Evolutionary conservation across 257 asterid species (phyloP), one percentile per base, ranked within the genome.

Genomic region (Thymus mandschuricus): DNA sequence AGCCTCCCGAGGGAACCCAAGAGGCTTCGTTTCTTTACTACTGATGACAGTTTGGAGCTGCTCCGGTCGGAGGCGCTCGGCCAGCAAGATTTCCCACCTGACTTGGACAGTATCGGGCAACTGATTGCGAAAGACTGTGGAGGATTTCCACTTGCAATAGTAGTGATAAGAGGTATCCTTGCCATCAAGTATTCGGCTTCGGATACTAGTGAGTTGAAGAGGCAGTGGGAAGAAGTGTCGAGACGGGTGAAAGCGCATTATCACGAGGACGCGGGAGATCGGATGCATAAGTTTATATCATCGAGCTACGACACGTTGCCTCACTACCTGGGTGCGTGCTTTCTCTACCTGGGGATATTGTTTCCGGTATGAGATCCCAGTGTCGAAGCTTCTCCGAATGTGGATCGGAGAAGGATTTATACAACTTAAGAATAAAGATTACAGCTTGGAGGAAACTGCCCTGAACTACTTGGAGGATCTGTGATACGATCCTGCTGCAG

Each of bases 321-420:
- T 38, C 13, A 38, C 15, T 5, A 68, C 44, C 27, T 68, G 73
- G 48, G 64, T 0, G 64, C 50, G 5, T 38, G 64, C 43, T 68
- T 68, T 54, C 64, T 68, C 5, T 68, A 52, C 28, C 7, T 68
- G 28, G 73, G 72, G 15, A 29, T 68, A n/a, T n/a, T n/a, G 52
- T 51, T 68, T 28, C 72, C 72, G 0, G 63, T 33, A 66, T 9
- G 71, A 31, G 34, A 48, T 66, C 4, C 49, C 71, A 35, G 15
- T 49, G 0, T 66, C 64, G 30, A 52, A 15, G 40, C 28, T 68
- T 52, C 40, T 41, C 2, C 41, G 54, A 2, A 35, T 68, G 72
- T 68, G 72, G 72, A 68, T 68, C 5, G 52, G 63, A 0, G 72
- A 68, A 52, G 72, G 72, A 15, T 68, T 68, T n/a, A 28, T 68